Evolutionary conservation across 2,329 filamentous ascomycete genomes (phyloP), one percentile per base, ranked within the genome.

Genomic region (Aspergillus bombycis): DNA sequence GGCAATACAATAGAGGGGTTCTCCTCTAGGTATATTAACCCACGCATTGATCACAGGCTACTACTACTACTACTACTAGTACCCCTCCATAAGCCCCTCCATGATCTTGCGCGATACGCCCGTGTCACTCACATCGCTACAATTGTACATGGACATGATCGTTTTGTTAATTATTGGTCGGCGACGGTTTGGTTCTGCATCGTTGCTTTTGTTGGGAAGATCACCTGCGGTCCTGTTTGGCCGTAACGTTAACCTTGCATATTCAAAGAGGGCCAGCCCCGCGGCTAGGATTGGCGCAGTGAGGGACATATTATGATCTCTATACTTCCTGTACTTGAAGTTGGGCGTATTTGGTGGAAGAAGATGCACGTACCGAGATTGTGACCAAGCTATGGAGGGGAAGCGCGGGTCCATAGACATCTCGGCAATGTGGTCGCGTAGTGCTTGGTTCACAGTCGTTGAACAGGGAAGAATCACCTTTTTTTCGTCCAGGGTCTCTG

Each of bases 81-180:
- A n/a, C 53, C 38, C 43, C 30, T 57, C 54, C 23, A 48, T 54
- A 26, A 46, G 32, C 58, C 45, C 58, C 14, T 43, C 48, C n/a
- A 34, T 32, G 19, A 23, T 45, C 14, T 57, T 61, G 50, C 59
- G 50, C 52, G 38, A 53, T 61, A 61, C 54, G 45, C 48, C 48
- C 6, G 52, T 54, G 30, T 54, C 30, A 54, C 52, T 38, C 32
- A 54, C n/a, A 38, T 54, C n/a, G 52, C 52, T 34, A 38, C 45
- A 36, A 36, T 26, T 58, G 30, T 36, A 50, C 12, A 38, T 11
- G 36, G 4, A 12, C n/a, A 9, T 23, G 19, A 36, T 21, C 3
- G 52, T 16, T 23, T 54, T 12, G 19, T 23, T 11, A 8, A 54
- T 16, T 28, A 21, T 38, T 54, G n/a, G 52, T 36, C n/a, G 30